Evolutionary conservation across 306 rosid genomes (phyloP).

Genomic region (Oemleria cerasiformis): DNA sequence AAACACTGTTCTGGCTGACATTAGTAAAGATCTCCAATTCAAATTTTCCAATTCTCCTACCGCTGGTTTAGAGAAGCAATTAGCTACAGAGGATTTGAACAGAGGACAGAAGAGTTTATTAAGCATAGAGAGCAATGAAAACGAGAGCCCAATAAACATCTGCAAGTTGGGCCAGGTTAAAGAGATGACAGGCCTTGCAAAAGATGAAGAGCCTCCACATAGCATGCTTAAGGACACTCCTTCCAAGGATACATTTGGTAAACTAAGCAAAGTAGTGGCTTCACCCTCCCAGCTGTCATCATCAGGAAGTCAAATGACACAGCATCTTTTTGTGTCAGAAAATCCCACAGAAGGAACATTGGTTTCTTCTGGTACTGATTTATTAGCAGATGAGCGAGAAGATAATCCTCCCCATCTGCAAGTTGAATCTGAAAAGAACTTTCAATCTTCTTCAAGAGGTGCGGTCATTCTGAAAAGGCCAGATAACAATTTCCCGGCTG

Average conservation of each 20-base stretch:
- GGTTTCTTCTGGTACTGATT: constrained; percentile 22
- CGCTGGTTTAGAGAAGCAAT: constrained; percentile 38
- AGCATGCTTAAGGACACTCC: constrained; percentile 23
- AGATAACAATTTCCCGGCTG: constrained; percentile 27
- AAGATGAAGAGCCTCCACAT: constrained; percentile 26
- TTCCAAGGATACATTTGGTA: constrained; percentile 24
- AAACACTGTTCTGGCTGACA: constrained; percentile 19
- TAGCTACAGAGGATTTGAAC: constrained; percentile 31
- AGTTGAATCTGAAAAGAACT: constrained; percentile 29
- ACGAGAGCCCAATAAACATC: constrained; percentile 26
- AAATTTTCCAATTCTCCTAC: constrained; percentile 36
- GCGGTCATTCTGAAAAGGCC: constrained; percentile 29
- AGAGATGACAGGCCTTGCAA: constrained; percentile 23
- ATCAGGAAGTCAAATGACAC: constrained; percentile 31
- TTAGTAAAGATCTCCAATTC: constrained; percentile 26
- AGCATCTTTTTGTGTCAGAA: constrained; percentile 27
- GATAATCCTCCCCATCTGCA: constrained; percentile 18
- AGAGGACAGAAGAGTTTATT: constrained; percentile 32
- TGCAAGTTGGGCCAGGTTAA: constrained; percentile 36
- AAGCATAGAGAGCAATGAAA: constrained; percentile 29
- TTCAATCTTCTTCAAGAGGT: constrained; percentile 27
- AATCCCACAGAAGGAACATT: constrained; percentile 13
- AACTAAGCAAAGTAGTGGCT: constrained; percentile 18
- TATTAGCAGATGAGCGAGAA: constrained; percentile 20
- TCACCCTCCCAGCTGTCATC: constrained; percentile 36